These are phyloP conservation scores for Fusarium succisae DNA, from an alignment of 2,329 filamentous ascomycete species.

Conservation along the genomic window DNA sequence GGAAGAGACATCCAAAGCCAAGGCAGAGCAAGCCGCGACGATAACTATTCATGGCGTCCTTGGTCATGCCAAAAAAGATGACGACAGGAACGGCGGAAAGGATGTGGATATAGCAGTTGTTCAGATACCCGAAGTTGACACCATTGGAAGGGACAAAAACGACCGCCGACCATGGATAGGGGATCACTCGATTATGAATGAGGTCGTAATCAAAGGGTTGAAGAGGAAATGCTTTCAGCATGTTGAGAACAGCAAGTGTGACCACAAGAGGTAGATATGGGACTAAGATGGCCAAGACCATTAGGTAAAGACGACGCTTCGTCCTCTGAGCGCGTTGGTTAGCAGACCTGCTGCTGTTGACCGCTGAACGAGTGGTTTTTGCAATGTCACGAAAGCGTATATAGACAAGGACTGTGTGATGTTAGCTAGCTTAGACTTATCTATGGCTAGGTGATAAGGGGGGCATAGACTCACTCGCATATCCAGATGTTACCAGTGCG, in stretches of 20 bases:
- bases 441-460: background rate
- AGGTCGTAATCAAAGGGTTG: constrained; percentile 53
- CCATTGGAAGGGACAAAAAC: constrained; percentile 55
- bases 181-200: constrained; percentile 52
- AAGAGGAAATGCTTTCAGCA: constrained; percentile 44
- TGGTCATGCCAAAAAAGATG: constrained; percentile 65
- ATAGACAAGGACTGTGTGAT: constrained; percentile 55
- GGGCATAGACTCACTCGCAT: constrained; percentile 55
- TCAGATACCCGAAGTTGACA: constrained; percentile 52
- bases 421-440: background rate
- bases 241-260: constrained; percentile 53
- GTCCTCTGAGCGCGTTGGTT: constrained; percentile 57
- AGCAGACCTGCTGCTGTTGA: constrained; percentile 53
- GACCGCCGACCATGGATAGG: constrained; percentile 59
- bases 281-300: constrained; percentile 61
- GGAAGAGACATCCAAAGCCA: constrained; percentile 57
- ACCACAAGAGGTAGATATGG: constrained; percentile 61
- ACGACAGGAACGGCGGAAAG: constrained; percentile 59
- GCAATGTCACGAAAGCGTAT: constrained; percentile 58
- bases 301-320: constrained; percentile 63
- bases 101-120: constrained; percentile 60
- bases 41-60: constrained; percentile 62
- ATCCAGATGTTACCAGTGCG: constrained; percentile 55
- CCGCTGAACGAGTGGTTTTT: constrained; percentile 50
- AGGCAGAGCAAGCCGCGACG: constrained; percentile 50